Base-by-base conservation (phyloP, 176 grass and related monocot species). In the Aegilops umbellulata region DNA sequence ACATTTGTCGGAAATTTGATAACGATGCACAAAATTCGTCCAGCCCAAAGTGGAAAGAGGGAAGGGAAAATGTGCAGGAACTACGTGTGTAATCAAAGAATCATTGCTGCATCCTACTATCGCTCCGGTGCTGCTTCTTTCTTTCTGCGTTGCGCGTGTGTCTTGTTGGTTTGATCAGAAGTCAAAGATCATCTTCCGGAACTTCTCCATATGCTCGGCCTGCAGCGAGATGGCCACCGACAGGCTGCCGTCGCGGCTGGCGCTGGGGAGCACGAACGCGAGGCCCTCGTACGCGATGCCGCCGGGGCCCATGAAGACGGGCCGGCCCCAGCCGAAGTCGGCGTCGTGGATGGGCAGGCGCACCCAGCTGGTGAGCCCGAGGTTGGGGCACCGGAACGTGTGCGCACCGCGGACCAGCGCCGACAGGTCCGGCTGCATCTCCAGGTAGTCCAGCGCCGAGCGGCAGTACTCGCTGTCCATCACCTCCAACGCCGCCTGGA, bases 301-400 rank as follows among this genome's bases (percentile, higher is more conserved):
- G 27, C 95, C 95, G 44, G 95, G 95, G 0, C 95, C 95, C 95
- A 98, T 98, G 87, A 95, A 98, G 42, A 98, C 88, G 3, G 95
- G 95, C 65, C 91, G 57, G 0, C 95, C 95, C 95, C 95, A 97
- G 3, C 95, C 95, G 46, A 97, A 97, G 83, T 97, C 93, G 23
- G 95, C 95, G 34, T 95, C 95, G 69, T 97, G 90, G 80, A 97
- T 97, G 4, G 95, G 95, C 16, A 98, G 83, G 58, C 95, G 93
- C 65, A 91, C 91, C 95, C 95, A 95, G 89, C 95, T 98, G 38
- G 95, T 98, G 44, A 98, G 87, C 70, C 95, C 95, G 14, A 98
- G 88, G 87, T 98, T 98, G 23, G 95, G 95, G 85, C 95, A 98
- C 77, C 89, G 86, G 80, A 95, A 98, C 58, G 95, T 98, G 85